Percentiles rank a stretch among this genome's conserved stretches.
Evolutionary conservation across 2,329 filamentous ascomycete genomes (phyloP).

Genomic region (Fonsecaea pugnacius): DNA sequence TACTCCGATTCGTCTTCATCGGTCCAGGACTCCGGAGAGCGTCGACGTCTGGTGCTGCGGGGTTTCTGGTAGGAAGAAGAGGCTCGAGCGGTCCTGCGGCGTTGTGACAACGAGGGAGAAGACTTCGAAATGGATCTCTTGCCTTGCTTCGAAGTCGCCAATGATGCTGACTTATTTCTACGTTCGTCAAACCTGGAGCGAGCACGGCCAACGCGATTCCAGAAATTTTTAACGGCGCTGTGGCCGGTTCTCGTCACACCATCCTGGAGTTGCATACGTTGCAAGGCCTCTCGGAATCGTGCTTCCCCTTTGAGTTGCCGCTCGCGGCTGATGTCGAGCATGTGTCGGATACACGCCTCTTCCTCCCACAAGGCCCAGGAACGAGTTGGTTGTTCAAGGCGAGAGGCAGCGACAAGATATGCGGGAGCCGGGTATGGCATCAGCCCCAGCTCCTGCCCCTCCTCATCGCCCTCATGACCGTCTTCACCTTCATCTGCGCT

Average conservation of each 20-base stretch:
- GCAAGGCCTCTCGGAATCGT: slow-evolving; percentile 30
- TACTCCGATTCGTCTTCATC: slow-evolving; percentile 16
- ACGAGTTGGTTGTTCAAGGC: slow-evolving; percentile 9
- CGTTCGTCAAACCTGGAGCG: slow-evolving; percentile 33
- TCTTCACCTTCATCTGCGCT: not conserved
- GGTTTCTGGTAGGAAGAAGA: not conserved
- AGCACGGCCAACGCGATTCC: slow-evolving; percentile 34
- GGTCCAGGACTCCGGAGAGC: slow-evolving; percentile 11
- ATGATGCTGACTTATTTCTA: slow-evolving; percentile 29
- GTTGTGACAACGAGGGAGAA: not conserved
- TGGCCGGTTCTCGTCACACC: slow-evolving; percentile 16
- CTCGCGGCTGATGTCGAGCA: slow-evolving; percentile 31
- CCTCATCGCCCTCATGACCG: slow-evolving; percentile 1
- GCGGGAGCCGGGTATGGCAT: slow-evolving; percentile 31
- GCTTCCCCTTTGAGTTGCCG: slow-evolving; percentile 27
- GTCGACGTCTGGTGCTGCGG: not conserved
- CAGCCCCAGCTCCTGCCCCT: not conserved
- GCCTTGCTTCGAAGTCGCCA: slow-evolving; percentile 30
- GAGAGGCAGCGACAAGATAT: slow-evolving; percentile 24
- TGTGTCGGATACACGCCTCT: slow-evolving; percentile 34
- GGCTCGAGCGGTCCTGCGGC: not conserved
- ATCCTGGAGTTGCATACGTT: slow-evolving; percentile 25
- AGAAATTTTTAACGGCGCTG: slow-evolving; percentile 35
- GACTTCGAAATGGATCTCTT: slow-evolving; percentile 6
- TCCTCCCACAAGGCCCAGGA: slow-evolving; percentile 32